Percentiles rank a stretch among this genome's conserved stretches.
phyloP scores from a whole-genome alignment of 768 basidiomycete species.

The Phylloporus rhodoxanthus region DNA sequence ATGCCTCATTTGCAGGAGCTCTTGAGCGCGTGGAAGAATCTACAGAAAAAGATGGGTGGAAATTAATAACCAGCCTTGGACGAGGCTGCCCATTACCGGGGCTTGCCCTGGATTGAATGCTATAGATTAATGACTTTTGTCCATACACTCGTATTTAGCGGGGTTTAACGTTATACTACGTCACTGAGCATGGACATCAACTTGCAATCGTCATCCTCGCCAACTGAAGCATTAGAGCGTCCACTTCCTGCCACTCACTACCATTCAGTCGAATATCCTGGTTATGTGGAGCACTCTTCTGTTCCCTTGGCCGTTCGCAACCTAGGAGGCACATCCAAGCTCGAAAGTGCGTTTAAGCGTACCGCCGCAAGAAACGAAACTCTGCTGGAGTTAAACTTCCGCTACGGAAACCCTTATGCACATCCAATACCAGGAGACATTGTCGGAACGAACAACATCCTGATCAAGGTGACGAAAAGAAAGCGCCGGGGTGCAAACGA shows the following conservation, averaged over 20 bases:
- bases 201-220: slow-evolving; percentile 7
- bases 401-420: slow-evolving; percentile 68
- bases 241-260: slow-evolving; percentile 55
- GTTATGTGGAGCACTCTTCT: slow-evolving; percentile 64
- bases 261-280: slow-evolving; percentile 87
- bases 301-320: slow-evolving; percentile 56
- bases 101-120: no score
- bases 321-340: slow-evolving; percentile 61
- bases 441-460: slow-evolving; percentile 69
- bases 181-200: slow-evolving; percentile 7
- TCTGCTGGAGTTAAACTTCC: slow-evolving; percentile 70
- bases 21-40: slow-evolving; percentile 34
- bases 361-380: slow-evolving; percentile 55
- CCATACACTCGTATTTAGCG: not conserved
- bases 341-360: slow-evolving; percentile 76
- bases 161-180: not conserved
- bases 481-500: slow-evolving; percentile 42
- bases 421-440: slow-evolving; percentile 84
- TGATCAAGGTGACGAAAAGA: slow-evolving; percentile 77
- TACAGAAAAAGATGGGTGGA: slow-evolving; percentile 27
- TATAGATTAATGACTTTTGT: not conserved
- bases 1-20: slow-evolving; percentile 36
- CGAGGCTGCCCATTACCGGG: not conserved
- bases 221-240: slow-evolving; percentile 32
- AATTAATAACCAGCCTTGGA: slow-evolving; percentile 9